Conservation (phyloP, 2,329 filamentous ascomycete genomes). For the Colletotrichum eremochloae region DNA sequence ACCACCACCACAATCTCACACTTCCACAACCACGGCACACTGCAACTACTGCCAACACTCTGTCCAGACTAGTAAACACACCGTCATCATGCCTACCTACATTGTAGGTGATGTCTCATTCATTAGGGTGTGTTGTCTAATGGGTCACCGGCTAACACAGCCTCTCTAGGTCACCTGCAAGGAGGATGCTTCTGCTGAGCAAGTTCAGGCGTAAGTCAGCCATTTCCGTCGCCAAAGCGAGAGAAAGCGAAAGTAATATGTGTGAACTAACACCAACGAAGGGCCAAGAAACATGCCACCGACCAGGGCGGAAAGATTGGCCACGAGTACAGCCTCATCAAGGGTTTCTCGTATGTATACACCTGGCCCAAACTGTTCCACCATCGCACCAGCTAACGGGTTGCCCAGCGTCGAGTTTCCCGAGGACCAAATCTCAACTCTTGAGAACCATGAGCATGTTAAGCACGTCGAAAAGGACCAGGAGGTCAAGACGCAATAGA, state of each 20-base stretch:
- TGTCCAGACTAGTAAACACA: conserved; percentile 20
- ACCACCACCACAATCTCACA: conserved; percentile 1
- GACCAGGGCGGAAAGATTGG: conserved; percentile 86
- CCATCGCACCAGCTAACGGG: conserved; percentile 31
- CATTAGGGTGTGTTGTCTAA: not conserved
- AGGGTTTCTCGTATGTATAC: conserved; percentile 84
- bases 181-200: conserved; percentile 72
- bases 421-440: conserved; percentile 73
- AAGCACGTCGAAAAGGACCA: conserved; percentile 81
- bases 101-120: conserved; percentile 59
- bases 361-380: not conserved
- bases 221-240: conserved; percentile 4
- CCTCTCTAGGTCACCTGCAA: conserved; percentile 81
- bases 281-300: conserved; percentile 80
- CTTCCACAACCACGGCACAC: conserved; percentile 3
- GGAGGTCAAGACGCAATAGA: conserved; percentile 79
- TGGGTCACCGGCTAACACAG: conserved; percentile 38
- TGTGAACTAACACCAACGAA: conserved; percentile 50
- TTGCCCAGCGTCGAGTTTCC: conserved; percentile 77
- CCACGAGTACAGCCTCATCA: conserved; percentile 88
- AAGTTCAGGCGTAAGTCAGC: conserved; percentile 75
- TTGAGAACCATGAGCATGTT: conserved; percentile 79
- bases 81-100: conserved; percentile 66
- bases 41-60: not conserved
- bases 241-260: not conserved